phyloP scores from a whole-genome alignment of 306 rosid genomes.

The Glycine tomentella region DNA sequence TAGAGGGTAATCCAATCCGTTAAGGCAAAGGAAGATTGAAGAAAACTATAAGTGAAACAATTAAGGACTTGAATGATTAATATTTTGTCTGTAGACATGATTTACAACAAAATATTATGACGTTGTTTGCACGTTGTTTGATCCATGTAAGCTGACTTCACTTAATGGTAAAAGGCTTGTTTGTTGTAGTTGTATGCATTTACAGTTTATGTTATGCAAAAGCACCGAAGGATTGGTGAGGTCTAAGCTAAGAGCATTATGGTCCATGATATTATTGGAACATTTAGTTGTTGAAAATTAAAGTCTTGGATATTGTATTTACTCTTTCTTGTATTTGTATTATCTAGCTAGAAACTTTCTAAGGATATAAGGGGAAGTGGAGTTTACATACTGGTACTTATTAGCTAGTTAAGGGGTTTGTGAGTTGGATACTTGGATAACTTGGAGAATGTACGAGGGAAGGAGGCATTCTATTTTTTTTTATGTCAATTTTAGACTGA shows the following conservation, averaged over 20 bases:
- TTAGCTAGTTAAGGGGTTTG: not conserved
- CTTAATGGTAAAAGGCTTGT: not conserved
- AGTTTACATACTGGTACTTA: not conserved
- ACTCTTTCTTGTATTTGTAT: not conserved
- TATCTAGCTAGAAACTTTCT: not conserved
- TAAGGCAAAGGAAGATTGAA: not conserved
- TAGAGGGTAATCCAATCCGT: not conserved
- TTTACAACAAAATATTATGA: too few species aligned
- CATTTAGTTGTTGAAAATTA: not conserved
- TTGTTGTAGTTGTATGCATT: not conserved
- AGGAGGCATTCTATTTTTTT: not conserved
- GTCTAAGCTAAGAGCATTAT: not conserved
- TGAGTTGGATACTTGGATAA: not conserved
- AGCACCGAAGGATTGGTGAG: not conserved
- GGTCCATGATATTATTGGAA: slow-evolving; percentile 9
- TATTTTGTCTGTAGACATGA: not conserved
- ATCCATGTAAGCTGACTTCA: not conserved
- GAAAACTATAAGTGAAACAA: not conserved
- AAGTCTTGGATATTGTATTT: not conserved
- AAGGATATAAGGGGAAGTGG: not conserved
- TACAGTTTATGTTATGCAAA: not conserved
- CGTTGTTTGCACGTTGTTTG: too few species aligned
- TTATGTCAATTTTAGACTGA: not conserved
- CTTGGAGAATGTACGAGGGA: not conserved
- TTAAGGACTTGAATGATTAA: not conserved